Evolutionary conservation across 306 rosid species (phyloP), one percentile per base, ranked within the genome.

Genomic region (Dicorynia guianensis): DNA sequence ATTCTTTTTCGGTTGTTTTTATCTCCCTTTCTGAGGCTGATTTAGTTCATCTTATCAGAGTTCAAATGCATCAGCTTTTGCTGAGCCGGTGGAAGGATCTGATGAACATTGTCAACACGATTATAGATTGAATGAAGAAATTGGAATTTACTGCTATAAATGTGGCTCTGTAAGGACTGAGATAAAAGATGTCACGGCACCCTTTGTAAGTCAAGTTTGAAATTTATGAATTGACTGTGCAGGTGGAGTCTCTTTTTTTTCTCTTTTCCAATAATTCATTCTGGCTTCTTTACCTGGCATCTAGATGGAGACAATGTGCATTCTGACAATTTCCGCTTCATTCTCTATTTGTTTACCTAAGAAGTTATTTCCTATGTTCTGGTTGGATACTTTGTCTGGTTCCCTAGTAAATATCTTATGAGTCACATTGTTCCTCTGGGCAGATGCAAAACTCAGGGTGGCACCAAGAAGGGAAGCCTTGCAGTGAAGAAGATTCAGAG

Each of bases 181-280:
- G 57, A 95, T 95, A 72, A 80, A 65, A 88, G 79, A 92, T 79
- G 53, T 92, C 49, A 17, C 85, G 1, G 87, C 96, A 11, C 91
- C 95, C 63, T 88, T 95, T 80, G 98, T 95, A 95, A 92, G 98
- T 89, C 67, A 53, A 65, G 40, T 48, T 80, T 40, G 49, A 74
- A 74, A 71, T n/a, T 57, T 38, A 35, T 10, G 42, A 63, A 83
- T 18, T 20, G 52, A 6, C 17, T 54, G 59, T 67, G 35, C 46
- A 30, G 54, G 69, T n/a, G 34, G 6, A 47, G 38, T 30, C 35
- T 50, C 30, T 35, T 67, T 30, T 56, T 30, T 60, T n/a, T n/a
- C n/a, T n/a, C n/a, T n/a, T n/a, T n/a, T n/a, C n/a, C n/a, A n/a
- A n/a, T n/a, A n/a, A n/a, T 53, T 68, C 30, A 25, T 25, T 25